These are phyloP conservation scores for Fraxinus platypoda DNA, from an alignment of 305 asterid genomes.

Conservation along the genomic window DNA sequence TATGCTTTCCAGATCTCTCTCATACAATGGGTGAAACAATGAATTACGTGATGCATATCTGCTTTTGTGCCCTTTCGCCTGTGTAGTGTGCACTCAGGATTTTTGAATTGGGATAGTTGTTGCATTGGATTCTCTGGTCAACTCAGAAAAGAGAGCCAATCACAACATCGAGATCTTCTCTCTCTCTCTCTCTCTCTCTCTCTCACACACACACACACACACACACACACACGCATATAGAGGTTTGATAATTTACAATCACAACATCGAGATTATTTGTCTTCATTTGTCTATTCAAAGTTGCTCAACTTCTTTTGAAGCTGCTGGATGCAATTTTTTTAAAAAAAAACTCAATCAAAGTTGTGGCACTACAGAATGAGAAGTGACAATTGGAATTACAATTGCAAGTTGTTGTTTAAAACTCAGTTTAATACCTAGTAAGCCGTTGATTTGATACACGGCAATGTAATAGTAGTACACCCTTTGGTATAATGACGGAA, in stretches of 20 bases:
- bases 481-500: neutral
- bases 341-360: neutral
- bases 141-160: neutral
- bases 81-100: neutral
- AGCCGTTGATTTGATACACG: neutral
- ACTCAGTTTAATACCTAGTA: neutral
- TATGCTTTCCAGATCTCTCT: neutral
- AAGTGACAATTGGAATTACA: neutral
- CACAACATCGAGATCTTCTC: neutral
- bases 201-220: no score
- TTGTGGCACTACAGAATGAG: neutral
- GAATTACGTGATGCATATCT: neutral
- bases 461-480: neutral
- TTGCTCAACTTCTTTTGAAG: conserved; percentile 24
- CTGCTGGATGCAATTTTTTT: neutral
- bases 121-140: neutral
- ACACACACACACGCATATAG: neutral
- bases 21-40: neutral
- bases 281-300: neutral
- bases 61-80: neutral
- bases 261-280: neutral
- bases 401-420: neutral
- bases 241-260: neutral
- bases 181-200: neutral
- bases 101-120: neutral